Conservation (phyloP, 2,329 filamentous ascomycete species). For the Pseudocercospora vitis region DNA sequence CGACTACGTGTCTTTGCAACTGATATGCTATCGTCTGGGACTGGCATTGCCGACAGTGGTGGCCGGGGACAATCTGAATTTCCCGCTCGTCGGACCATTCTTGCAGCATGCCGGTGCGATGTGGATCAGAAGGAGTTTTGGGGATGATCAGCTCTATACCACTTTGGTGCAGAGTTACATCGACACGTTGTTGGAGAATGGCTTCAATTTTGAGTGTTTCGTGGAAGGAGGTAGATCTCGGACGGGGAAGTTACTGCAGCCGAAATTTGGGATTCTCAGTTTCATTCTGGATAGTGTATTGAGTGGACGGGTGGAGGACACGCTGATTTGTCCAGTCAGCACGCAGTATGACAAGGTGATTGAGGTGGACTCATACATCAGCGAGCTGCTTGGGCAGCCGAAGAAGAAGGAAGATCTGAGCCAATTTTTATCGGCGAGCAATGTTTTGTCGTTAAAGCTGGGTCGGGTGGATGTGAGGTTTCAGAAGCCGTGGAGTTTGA, state of each 20-base stretch:
- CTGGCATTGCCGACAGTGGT: constrained; percentile 88
- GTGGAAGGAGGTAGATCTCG: constrained; percentile 92
- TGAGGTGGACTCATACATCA: constrained; percentile 95
- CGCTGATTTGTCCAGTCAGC: constrained; percentile 91
- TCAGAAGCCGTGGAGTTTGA: constrained; percentile 91
- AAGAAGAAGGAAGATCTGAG: constrained; percentile 93
- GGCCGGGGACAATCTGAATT: constrained; percentile 93
- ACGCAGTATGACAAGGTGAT: constrained; percentile 99
- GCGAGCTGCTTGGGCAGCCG: constrained; percentile 85
- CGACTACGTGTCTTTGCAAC: constrained; percentile 90
- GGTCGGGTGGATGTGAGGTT: constrained; percentile 94
- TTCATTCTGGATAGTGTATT: constrained; percentile 90
- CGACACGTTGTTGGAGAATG: constrained; percentile 83
- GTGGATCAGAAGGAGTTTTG: constrained; percentile 92
- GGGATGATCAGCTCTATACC: constrained; percentile 84
- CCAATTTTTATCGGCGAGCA: constrained; percentile 86
- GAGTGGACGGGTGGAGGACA: constrained; percentile 83
- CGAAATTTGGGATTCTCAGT: constrained; percentile 91
- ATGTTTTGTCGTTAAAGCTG: constrained; percentile 81
- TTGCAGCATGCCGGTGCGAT: constrained; percentile 94
- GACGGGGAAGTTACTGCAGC: constrained; percentile 88
- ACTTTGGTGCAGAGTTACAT: constrained; percentile 96
- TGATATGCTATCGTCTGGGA: constrained; percentile 93
- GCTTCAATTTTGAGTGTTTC: constrained; percentile 95
- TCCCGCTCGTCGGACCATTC: constrained; percentile 85